Percentiles rank a stretch among this genome's conserved stretches.
Evolutionary conservation across 1,139 yeast genomes (phyloP).

Genomic region (Yamadazyma conglobata): DNA sequence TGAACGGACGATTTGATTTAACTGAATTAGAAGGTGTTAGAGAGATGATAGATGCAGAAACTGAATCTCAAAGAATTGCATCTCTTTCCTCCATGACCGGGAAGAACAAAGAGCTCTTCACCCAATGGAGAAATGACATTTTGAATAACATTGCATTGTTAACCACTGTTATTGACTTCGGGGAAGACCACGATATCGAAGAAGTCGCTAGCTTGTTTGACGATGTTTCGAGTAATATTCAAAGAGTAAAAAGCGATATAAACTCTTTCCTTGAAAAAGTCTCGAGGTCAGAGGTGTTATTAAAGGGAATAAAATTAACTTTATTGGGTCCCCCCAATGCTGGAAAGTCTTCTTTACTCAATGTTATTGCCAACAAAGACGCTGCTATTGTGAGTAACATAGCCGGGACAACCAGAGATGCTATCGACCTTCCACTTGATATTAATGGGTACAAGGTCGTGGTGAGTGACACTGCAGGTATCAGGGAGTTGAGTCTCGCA

Average conservation of each 20-base stretch:
- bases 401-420: conserved; percentile 94
- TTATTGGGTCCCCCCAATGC: conserved; percentile 94
- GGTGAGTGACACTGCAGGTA: conserved; percentile 92
- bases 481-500: conserved; percentile 47
- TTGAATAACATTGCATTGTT: conserved; percentile 67
- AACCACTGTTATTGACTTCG: conserved; percentile 90
- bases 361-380: conserved; percentile 69
- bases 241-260: conserved; percentile 42
- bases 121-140: conserved; percentile 64
- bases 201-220: conserved; percentile 50
- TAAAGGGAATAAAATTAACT: conserved; percentile 70
- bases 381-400: conserved; percentile 89
- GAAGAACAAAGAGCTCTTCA: conserved; percentile 50
- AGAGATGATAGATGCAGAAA: conserved; percentile 90
- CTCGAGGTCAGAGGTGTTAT: conserved; percentile 58
- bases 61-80: conserved; percentile 79
- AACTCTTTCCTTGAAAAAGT: conserved; percentile 47
- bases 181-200: conserved; percentile 87
- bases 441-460: conserved; percentile 81
- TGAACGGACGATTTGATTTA: conserved; percentile 63
- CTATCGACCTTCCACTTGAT: conserved; percentile 77
- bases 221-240: conserved; percentile 45
- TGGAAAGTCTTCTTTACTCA: conserved; percentile 86
- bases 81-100: conserved; percentile 77
- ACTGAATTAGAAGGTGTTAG: conserved; percentile 90